These are phyloP conservation scores for Amanita polypyramis DNA, from an alignment of 768 basidiomycete species.

Conservation along the genomic window DNA sequence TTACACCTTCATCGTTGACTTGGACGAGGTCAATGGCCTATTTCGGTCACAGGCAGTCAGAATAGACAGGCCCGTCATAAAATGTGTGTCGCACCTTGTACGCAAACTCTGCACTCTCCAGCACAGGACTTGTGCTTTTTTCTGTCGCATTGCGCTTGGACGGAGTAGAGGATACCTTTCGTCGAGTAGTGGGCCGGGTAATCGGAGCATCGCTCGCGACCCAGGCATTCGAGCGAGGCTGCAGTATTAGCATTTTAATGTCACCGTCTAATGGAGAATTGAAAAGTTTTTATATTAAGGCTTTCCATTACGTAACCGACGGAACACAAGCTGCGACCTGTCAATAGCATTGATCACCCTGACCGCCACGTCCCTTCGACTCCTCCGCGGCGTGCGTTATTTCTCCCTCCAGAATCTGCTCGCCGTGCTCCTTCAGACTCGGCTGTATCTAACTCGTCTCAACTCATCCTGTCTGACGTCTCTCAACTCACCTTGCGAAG, in stretches of 20 bases:
- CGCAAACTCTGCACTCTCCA: constrained; percentile 45
- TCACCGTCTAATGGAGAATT: too few relatives aligned
- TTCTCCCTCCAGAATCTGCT: constrained; percentile 42
- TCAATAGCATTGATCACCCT: too few relatives aligned
- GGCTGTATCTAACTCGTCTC: constrained; percentile 14
- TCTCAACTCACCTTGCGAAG: constrained; percentile 24
- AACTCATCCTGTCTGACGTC: not conserved
- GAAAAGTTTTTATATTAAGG: not conserved
- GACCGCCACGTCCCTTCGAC: too few relatives aligned
- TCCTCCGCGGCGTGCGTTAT: constrained; percentile 23
- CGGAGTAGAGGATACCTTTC: constrained; percentile 8
- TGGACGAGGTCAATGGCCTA: constrained; percentile 53
- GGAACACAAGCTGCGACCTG: not conserved
- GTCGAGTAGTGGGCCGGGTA: not conserved
- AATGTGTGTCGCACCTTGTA: constrained; percentile 32
- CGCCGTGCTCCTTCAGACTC: constrained; percentile 40
- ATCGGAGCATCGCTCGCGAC: not conserved
- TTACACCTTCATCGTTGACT: constrained; percentile 50
- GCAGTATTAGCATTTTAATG: not conserved
- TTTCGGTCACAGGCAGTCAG: not conserved
- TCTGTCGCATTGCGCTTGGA: constrained; percentile 14
- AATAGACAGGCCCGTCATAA: not conserved
- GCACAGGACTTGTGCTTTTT: constrained; percentile 41
- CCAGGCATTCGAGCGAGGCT: not conserved
- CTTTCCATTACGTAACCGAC: not conserved